Evolutionary conservation across 352 stramenopile genomes (phyloP).

Genomic region (Globisporangium carolinianum): DNA sequence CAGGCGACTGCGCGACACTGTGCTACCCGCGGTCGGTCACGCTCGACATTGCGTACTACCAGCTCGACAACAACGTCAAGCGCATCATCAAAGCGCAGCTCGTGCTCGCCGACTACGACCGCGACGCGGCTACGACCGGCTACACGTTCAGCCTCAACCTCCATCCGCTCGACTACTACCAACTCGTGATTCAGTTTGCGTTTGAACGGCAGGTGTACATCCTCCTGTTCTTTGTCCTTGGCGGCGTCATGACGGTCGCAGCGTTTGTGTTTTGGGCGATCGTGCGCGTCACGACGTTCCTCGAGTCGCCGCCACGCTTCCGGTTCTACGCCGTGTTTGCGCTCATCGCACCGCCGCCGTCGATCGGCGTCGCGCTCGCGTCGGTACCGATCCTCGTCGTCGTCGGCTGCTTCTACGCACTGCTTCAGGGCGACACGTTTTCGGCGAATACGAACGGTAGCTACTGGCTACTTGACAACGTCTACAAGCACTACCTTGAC

Average conservation of each 20-base stretch:
- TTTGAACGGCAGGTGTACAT: conserved; percentile 93
- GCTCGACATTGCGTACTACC: conserved; percentile 94
- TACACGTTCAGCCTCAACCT: conserved; percentile 93
- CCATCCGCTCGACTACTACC: conserved; percentile 92
- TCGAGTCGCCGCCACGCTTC: conserved; percentile 89
- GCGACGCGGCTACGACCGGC: conserved; percentile 65
- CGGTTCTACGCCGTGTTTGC: conserved; percentile 90
- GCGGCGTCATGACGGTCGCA: conserved; percentile 72
- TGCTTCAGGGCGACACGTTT: conserved; percentile 59
- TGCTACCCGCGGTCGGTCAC: conserved; percentile 93
- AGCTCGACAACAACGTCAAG: conserved; percentile 87
- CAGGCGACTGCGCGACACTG: conserved; percentile 82
- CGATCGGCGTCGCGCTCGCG: conserved; percentile 85
- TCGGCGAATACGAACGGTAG: conserved; percentile 22
- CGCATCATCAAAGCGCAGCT: conserved; percentile 89
- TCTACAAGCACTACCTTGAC: conserved; percentile 85
- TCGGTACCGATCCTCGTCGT: conserved; percentile 81
- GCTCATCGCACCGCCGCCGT: conserved; percentile 86
- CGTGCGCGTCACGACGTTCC: conserved; percentile 85
- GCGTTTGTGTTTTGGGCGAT: conserved; percentile 88
- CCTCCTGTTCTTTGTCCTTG: conserved; percentile 91
- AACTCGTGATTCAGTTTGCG: conserved; percentile 95
- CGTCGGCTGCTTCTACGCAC: conserved; percentile 53
- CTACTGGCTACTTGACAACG: conserved; percentile 78
- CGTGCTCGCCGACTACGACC: conserved; percentile 92